A percentile compares a stretch with the other conserved stretches of the same genome.
Evolutionary conservation across 805 yeast genomes (phyloP).

Genomic region (Metschnikowia cerradonensis): DNA sequence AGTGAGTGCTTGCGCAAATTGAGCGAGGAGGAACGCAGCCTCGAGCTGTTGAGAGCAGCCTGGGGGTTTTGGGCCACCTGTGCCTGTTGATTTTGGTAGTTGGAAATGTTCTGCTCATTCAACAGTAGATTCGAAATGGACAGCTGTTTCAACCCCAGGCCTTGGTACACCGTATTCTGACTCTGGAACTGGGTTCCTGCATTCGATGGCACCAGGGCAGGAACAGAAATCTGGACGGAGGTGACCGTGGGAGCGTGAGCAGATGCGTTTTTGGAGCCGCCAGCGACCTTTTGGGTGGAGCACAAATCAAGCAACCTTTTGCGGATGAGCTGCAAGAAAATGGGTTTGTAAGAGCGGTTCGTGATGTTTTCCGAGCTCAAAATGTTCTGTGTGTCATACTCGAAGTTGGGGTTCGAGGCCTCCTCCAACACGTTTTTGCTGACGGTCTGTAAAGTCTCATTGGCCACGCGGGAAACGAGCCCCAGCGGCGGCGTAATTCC

Average conservation of each 20-base stretch:
- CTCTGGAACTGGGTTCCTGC: neutral
- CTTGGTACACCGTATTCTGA: conserved; percentile 13
- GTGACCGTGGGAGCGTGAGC: conserved; percentile 8
- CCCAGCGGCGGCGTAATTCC: conserved; percentile 44
- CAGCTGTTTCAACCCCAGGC: conserved; percentile 30
- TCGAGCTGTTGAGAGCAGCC: conserved; percentile 16
- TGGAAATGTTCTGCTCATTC: conserved; percentile 36
- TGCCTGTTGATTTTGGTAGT: conserved; percentile 19
- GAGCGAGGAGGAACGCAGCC: conserved; percentile 36
- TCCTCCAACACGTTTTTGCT: conserved; percentile 16
- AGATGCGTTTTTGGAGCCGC: conserved; percentile 8
- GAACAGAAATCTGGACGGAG: conserved; percentile 13
- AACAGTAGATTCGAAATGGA: conserved; percentile 40
- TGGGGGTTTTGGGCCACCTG: conserved; percentile 2
- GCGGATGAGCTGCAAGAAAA: conserved; percentile 39
- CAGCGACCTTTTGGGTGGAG: conserved; percentile 17
- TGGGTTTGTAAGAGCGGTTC: conserved; percentile 33
- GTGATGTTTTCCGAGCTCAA: conserved; percentile 29
- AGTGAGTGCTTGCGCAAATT: conserved; percentile 41
- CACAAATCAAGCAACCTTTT: conserved; percentile 41
- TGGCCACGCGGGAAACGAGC: conserved; percentile 40
- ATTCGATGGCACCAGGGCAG: conserved; percentile 6
- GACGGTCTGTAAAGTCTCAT: conserved; percentile 33
- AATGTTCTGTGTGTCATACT: conserved; percentile 33
- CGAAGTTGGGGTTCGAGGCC: conserved; percentile 8